Conservation (phyloP, 352 stramenopile species). For the Globisporangium cederbergense region DNA sequence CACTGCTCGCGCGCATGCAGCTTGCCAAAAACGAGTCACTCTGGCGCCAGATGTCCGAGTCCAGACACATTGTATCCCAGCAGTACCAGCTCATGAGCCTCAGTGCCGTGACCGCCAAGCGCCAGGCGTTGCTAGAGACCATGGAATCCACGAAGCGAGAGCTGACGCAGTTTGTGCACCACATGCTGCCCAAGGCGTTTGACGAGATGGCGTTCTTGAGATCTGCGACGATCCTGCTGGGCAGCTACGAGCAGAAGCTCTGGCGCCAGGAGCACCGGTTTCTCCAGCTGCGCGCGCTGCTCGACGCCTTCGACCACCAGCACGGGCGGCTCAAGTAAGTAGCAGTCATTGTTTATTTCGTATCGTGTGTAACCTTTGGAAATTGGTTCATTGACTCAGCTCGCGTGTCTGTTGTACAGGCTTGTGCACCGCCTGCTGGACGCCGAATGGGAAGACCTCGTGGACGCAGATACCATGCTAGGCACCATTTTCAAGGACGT, state of each 20-base stretch:
- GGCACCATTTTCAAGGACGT: slow-evolving; percentile 45
- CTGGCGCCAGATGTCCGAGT: slow-evolving; percentile 16
- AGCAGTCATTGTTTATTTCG: not conserved
- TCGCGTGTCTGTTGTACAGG: not conserved
- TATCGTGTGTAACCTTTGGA: not conserved
- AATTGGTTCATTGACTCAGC: not conserved
- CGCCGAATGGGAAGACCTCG: slow-evolving; percentile 41
- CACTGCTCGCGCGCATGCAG: slow-evolving; percentile 29
- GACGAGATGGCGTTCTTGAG: slow-evolving; percentile 38
- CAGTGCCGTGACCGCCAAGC: slow-evolving; percentile 13
- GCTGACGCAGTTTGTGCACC: slow-evolving; percentile 20
- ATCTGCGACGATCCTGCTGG: slow-evolving; percentile 32
- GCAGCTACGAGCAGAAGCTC: slow-evolving; percentile 46
- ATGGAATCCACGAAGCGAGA: slow-evolving; percentile 26
- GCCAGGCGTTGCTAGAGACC: slow-evolving; percentile 5
- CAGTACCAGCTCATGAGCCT: slow-evolving; percentile 41
- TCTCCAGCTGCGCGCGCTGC: slow-evolving; percentile 23
- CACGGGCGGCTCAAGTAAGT: slow-evolving; percentile 34
- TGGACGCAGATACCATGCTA: slow-evolving; percentile 59
- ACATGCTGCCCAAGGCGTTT: slow-evolving; percentile 19
- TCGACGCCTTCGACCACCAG: slow-evolving; percentile 37
- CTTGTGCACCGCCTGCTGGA: slow-evolving; percentile 30
- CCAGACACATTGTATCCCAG: slow-evolving; percentile 23
- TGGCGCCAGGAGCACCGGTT: slow-evolving; percentile 44
- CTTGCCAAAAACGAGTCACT: slow-evolving; percentile 24